phyloP scores from a whole-genome alignment of 2,329 filamentous ascomycete species.

The Fusarium sp. region DNA sequence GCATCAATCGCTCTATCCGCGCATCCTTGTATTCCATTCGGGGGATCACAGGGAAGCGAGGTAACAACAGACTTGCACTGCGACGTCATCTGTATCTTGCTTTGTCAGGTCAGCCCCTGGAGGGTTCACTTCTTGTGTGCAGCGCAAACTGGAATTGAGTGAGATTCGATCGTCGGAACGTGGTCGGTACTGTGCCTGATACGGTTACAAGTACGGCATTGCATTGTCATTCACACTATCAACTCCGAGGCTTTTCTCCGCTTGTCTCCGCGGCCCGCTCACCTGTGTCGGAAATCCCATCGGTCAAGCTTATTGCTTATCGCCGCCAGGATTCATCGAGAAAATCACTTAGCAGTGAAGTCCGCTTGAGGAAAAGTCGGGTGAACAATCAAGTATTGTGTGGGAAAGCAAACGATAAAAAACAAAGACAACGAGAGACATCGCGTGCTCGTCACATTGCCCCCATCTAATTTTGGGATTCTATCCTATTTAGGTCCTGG shows the following conservation, averaged over 20 bases:
- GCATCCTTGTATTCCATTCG: slow-evolving; percentile 10
- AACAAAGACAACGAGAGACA: slow-evolving; percentile 23
- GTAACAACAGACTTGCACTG: slow-evolving; percentile 16
- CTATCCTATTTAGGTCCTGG: slow-evolving; percentile 10
- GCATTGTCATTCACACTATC: slow-evolving; percentile 12
- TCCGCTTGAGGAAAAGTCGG: background rate
- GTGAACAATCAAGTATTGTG: slow-evolving; percentile 1
- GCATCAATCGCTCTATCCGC: background rate
- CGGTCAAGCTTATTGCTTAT: slow-evolving; percentile 10
- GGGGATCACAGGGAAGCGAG: slow-evolving; percentile 21
- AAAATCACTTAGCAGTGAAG: background rate
- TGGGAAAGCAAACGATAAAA: slow-evolving; percentile 27
- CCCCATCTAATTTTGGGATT: slow-evolving; percentile 16
- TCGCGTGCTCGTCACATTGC: slow-evolving; percentile 27
- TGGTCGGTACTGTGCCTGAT: slow-evolving; percentile 9
- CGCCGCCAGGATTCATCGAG: slow-evolving; percentile 5
- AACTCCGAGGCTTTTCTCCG: slow-evolving; percentile 39
- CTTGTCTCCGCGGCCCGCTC: slow-evolving; percentile 30
- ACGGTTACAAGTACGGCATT: slow-evolving; percentile 33
- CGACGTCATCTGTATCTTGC: slow-evolving; percentile 33
- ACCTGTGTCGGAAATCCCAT: slow-evolving; percentile 33
- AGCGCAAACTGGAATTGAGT: slow-evolving; percentile 9
- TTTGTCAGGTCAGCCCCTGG: slow-evolving; percentile 33
- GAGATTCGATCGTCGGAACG: slow-evolving; percentile 24
- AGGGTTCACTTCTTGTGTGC: slow-evolving; percentile 23